Evolutionary conservation across 169 alveolate species (phyloP).

Genomic region (Plasmodium falciparum): DNA sequence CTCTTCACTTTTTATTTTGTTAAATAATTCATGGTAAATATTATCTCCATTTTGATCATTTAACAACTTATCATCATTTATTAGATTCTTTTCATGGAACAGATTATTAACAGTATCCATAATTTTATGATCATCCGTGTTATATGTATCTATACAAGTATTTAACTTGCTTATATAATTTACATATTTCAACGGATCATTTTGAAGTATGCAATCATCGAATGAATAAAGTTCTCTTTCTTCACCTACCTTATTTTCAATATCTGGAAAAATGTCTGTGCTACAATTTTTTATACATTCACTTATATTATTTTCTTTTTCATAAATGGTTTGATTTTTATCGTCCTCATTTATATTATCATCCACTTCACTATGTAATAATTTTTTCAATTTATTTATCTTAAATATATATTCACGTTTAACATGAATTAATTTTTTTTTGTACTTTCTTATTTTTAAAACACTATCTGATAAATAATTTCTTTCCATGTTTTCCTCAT

Average conservation of each 20-base stretch:
- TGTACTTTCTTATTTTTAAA: conserved; percentile 22
- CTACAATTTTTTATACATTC: too few species aligned
- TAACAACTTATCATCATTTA: too few species aligned
- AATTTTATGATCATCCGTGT: neutral
- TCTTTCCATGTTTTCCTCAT: neutral
- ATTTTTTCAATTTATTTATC: conserved; percentile 6
- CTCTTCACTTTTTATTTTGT: conserved; percentile 17
- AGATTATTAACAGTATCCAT: neutral
- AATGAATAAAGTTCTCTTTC: too few species aligned
- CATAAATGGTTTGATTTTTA: neutral
- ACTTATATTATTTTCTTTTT: neutral
- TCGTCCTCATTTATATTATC: neutral
- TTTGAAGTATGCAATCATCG: neutral
- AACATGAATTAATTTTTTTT: conserved; percentile 20
- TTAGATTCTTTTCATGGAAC: neutral
- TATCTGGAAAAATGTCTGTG: neutral
- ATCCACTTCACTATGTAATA: neutral
- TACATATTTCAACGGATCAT: neutral
- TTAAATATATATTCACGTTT: conserved; percentile 7
- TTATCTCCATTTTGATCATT: conserved; percentile 4
- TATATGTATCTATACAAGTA: conserved; percentile 5
- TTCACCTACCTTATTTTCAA: too few species aligned
- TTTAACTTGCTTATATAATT: conserved; percentile 1
- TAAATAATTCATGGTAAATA: conserved; percentile 8
- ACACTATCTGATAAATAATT: conserved; percentile 51